Evolutionary conservation across 2,329 filamentous ascomycete species (phyloP).

Genomic region (Monosporascus sp.): DNA sequence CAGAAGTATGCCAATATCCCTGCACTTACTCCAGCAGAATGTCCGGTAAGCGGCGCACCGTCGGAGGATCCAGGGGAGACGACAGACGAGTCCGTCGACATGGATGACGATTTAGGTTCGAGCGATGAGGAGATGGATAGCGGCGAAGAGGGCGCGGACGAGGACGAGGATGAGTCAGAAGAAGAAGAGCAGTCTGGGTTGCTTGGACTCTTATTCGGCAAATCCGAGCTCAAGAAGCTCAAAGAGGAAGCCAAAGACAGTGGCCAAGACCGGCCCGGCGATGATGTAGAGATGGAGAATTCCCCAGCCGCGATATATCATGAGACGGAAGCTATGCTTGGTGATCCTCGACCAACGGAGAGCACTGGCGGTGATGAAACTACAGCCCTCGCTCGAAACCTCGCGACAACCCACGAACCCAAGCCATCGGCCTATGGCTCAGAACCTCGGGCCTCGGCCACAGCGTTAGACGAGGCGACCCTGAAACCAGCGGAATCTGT

Average conservation of each 20-base stretch:
- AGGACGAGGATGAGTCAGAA: conserved; percentile 41
- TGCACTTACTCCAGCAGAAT: conserved; percentile 30
- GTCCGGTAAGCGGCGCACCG: conserved; percentile 9
- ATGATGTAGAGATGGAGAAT: conserved; percentile 32
- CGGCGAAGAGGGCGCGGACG: conserved; percentile 37
- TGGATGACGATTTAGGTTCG: conserved; percentile 62
- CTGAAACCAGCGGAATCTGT: neutral
- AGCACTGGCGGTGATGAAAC: neutral
- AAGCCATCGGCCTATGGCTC: neutral
- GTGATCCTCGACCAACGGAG: neutral
- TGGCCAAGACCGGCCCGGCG: conserved; percentile 14
- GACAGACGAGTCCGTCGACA: conserved; percentile 61
- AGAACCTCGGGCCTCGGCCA: neutral
- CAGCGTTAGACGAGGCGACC: neutral
- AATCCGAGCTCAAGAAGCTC: conserved; percentile 51
- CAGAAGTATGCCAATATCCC: conserved; percentile 65
- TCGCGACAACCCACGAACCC: neutral
- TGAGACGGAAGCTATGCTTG: neutral
- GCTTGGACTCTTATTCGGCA: conserved; percentile 54
- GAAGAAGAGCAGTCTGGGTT: conserved; percentile 41
- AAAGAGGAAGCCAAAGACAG: conserved; percentile 33
- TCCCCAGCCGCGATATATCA: conserved; percentile 8
- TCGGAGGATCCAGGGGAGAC: conserved; percentile 41
- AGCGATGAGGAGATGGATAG: conserved; percentile 45
- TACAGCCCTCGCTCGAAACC: neutral